A percentile compares a stretch with the other conserved stretches of the same genome.
These are phyloP conservation scores for Elaphomyces granulatus DNA, from an alignment of 495 filamentous ascomycete species.

Conservation along the genomic window DNA sequence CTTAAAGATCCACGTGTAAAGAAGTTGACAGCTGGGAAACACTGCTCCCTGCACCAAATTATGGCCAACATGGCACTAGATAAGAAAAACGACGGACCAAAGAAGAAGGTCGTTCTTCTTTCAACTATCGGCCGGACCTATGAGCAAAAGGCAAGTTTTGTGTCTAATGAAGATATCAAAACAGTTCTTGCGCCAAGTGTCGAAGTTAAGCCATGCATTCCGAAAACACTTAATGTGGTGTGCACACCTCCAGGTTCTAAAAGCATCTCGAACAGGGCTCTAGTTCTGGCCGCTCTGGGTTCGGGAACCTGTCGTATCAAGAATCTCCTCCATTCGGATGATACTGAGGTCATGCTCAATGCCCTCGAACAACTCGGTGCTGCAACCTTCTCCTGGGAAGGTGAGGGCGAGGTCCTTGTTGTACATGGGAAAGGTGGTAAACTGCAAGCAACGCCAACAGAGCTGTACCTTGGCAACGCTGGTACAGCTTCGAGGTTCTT, in stretches of 20 bases:
- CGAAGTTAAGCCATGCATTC: conserved; percentile 54
- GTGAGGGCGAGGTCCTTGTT: conserved; percentile 76
- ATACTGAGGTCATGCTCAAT: conserved; percentile 92
- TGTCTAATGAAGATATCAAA: conserved; percentile 72
- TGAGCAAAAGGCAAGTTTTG: conserved; percentile 75
- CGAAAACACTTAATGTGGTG: conserved; percentile 45
- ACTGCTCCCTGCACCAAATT: conserved; percentile 80
- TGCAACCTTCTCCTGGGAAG: conserved; percentile 91
- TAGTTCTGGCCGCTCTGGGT: conserved; percentile 84
- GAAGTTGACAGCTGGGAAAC: conserved; percentile 72
- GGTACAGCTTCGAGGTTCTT: conserved; percentile 94
- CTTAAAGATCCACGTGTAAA: conserved; percentile 71
- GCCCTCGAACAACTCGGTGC: conserved; percentile 70
- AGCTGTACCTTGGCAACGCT: conserved; percentile 90
- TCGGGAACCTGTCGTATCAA: conserved; percentile 74
- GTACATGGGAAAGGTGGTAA: conserved; percentile 83
- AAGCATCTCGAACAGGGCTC: conserved; percentile 90
- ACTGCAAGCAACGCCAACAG: conserved; percentile 55
- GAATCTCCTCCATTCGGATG: conserved; percentile 90
- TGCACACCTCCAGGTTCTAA: conserved; percentile 93
- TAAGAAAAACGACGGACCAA: conserved; percentile 93
- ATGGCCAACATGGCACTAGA: conserved; percentile 91
- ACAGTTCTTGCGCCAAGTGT: conserved; percentile 73
- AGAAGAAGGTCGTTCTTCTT: conserved; percentile 95
- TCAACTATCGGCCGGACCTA: conserved; percentile 78